Base-by-base conservation (phyloP, 2,329 filamentous ascomycete genomes). In the Calonectria montana region DNA sequence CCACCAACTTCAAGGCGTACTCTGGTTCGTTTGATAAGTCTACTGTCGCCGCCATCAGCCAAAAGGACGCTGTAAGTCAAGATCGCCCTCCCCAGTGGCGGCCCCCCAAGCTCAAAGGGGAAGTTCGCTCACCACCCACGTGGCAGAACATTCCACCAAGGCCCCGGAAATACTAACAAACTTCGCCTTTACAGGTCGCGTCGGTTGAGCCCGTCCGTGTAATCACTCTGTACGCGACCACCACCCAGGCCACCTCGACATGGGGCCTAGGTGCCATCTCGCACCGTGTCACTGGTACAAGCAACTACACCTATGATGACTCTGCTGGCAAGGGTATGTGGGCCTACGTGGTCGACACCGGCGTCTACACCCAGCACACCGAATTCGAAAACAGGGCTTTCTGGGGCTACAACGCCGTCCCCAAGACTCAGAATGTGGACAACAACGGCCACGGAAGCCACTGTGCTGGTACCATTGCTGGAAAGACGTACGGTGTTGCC, bases 271-370 rank as follows among this genome's bases (percentile, higher is more conserved):
- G 82, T 2, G 82, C 85, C 37, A 80, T 88, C 72, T 88, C 87
- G 9, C 83, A 84, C 78, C 76, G 80, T 21, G 81, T 76, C 21
- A 75, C 80, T 23, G 81, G 80, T 39, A 80, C 75, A 9, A 81
- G 65, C 15, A 76, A 80, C 59, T 88, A 88, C 74, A 72, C 80
- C 31, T 88, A 87, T 77, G 84, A 88, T 71, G 69, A 75, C 10
- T 82, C 77, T 23, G 84, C 85, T 25, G 87, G 87, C 16, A 67
- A 77, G 16, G 83, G 80, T 37, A 85, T 81, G 64, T 90, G 84
- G 71, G 82, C 86, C 61, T 91, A 91, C 77, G 80, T 91, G 64
- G 81, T 91, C 67, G 89, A 91, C 78, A 89, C 87, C 0, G 89
- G 89, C 43, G 86, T 91, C 65, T 83, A 84, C 48, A 83, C 81